Base-by-base conservation (phyloP, 345 rosid genomes). In the Eucalyptus pauciflora region DNA sequence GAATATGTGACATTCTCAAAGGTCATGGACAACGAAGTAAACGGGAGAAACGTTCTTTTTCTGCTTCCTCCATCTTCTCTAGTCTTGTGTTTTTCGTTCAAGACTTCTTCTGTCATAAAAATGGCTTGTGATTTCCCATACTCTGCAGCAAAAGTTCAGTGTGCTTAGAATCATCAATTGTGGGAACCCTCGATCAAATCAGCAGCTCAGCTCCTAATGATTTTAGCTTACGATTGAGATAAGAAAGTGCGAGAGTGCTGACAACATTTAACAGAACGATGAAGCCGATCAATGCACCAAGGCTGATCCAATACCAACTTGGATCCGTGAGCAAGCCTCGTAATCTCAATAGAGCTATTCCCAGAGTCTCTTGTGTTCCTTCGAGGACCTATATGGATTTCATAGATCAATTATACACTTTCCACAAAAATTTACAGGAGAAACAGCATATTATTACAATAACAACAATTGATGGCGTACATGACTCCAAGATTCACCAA, bases 291-390 rank as follows among this genome's bases (percentile, higher is more conserved):
- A 90, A 79, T 24, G 94, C 96, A 22, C 90, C 90, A 29, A 93
- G 20, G 90, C 96, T 96, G 87, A 96, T 86, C 98, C 97, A 96
- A 88, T 95, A 94, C 97, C 97, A 95, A 56, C 91, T 88, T 62
- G 95, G 87, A 45, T 91, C 91, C 11, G 93, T 81, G 85, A 90
- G 90, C 86, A 94, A 31, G 46, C 95, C 96, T 17, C 94, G 93
- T 4, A 93, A 87, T 90, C 91, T 89, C 91, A 95, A 80, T 43
- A 93, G 81, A 27, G 92, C 87, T 50, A 93, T 85, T 89, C 97
- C 96, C 37, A 94, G 89, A 48, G 87, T n/a, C 33, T 92, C 91
- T 10, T 79, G 87, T 25, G 93, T 88, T 88, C 89, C 89, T 13
- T 46, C 41, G 16, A 86, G 87, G 62, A 50, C 89, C 86, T 88